Percentiles rank a stretch among this genome's conserved stretches.
Conservation (phyloP, 116 monocot species). For the Iris pallida region DNA sequence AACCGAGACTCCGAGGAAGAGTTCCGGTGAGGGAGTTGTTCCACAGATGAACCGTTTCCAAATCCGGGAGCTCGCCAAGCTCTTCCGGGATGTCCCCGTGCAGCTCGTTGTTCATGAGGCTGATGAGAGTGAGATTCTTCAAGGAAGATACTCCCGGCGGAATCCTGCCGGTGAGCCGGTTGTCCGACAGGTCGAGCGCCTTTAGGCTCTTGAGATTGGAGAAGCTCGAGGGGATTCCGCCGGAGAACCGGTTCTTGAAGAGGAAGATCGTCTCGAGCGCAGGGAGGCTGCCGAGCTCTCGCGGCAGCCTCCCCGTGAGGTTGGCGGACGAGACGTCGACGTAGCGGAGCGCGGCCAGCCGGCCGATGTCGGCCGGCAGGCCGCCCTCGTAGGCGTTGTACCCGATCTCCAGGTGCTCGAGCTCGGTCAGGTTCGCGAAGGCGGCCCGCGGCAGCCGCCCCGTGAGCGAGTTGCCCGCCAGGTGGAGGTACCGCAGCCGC, state of each 20-base stretch:
- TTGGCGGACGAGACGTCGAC: constrained; percentile 67
- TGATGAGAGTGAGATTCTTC: constrained; percentile 56
- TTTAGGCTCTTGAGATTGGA: constrained; percentile 31
- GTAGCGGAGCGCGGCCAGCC: constrained; percentile 42
- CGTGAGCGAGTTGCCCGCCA: constrained; percentile 66
- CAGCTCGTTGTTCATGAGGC: constrained; percentile 78
- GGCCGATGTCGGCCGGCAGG: constrained; percentile 45
- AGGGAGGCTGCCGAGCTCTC: constrained; percentile 44
- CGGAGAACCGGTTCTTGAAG: constrained; percentile 63
- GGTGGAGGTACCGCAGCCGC: constrained; percentile 47
- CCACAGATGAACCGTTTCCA: constrained; percentile 73
- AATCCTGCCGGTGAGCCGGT: constrained; percentile 56
- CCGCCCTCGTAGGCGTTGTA: constrained; percentile 56
- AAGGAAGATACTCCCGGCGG: constrained; percentile 32
- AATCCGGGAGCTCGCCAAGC: constrained; percentile 49
- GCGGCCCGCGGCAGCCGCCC: constrained; percentile 46
- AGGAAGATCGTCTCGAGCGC: constrained; percentile 55
- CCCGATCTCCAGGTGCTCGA: constrained; percentile 74
- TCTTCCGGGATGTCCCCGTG: constrained; percentile 58
- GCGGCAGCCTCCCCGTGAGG: constrained; percentile 41
- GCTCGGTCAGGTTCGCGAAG: constrained; percentile 33
- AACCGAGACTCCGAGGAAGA: constrained; percentile 61
- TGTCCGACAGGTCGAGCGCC: constrained; percentile 71
- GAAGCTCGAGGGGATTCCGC: constrained; percentile 43
- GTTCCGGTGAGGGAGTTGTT: constrained; percentile 79